These are phyloP conservation scores for Elsinoe australis DNA, from an alignment of 2,329 filamentous ascomycete genomes.

Conservation along the genomic window DNA sequence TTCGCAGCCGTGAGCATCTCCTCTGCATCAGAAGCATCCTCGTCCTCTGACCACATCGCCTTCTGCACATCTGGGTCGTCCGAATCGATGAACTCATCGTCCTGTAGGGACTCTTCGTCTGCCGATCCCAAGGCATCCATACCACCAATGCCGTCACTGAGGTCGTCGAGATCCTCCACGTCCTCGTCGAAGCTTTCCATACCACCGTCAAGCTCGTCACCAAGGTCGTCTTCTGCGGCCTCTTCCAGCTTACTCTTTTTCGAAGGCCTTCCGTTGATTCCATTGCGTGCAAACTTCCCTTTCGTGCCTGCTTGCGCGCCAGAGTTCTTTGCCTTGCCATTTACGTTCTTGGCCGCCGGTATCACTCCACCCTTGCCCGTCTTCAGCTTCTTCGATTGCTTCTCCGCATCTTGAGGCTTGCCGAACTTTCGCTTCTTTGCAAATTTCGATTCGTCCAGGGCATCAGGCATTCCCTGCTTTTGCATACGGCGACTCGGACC, in stretches of 20 bases:
- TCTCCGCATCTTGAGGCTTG: neutral
- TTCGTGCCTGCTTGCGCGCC: constrained; percentile 27
- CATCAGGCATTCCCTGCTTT: constrained; percentile 82
- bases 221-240: constrained; percentile 13
- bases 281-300: constrained; percentile 22
- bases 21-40: constrained; percentile 78
- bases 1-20: constrained; percentile 92
- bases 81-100: constrained; percentile 53
- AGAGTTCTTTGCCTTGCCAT: constrained; percentile 35
- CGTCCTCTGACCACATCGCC: constrained; percentile 91
- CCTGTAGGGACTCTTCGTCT: constrained; percentile 34
- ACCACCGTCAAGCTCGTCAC: constrained; percentile 25
- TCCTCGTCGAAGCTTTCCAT: constrained; percentile 29
- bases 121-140: constrained; percentile 35
- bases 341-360: constrained; percentile 31
- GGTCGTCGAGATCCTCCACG: constrained; percentile 36
- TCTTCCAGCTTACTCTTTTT: constrained; percentile 27
- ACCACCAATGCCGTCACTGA: constrained; percentile 24
- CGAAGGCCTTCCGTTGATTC: constrained; percentile 29
- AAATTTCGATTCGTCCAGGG: constrained; percentile 67
- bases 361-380: constrained; percentile 38
- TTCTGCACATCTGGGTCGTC: constrained; percentile 51
- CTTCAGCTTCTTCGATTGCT: constrained; percentile 54
- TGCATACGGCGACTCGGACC: constrained; percentile 87
- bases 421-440: constrained; percentile 74